Percentiles rank a stretch among this genome's conserved stretches.
Evolutionary conservation across 108 stramenopile genomes (phyloP).

Genomic region (Nitzschia sp.): DNA sequence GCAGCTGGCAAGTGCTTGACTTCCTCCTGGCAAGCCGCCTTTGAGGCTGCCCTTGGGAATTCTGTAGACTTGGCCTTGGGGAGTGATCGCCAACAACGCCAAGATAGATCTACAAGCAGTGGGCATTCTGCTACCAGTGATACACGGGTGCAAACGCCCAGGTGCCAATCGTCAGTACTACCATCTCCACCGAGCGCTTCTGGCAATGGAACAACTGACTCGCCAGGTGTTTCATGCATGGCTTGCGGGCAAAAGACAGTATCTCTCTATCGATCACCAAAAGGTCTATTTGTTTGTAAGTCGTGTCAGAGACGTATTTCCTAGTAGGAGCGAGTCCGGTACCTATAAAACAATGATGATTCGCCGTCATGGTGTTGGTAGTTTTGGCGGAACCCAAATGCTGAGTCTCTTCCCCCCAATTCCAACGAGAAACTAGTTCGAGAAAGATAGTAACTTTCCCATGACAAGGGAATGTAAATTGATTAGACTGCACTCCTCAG

Average conservation of each 20-base stretch:
- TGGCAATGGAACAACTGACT: too few relatives aligned
- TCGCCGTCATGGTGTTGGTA: neutral
- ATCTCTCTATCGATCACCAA: slow-evolving; percentile 18
- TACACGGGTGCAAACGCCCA: too few relatives aligned
- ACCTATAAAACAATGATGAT: neutral
- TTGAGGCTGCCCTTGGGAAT: slow-evolving; percentile 46
- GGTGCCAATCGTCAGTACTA: too few relatives aligned
- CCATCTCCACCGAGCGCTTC: too few relatives aligned
- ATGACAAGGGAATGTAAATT: too few relatives aligned
- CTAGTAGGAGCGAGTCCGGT: too few relatives aligned
- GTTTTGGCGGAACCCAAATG: too few relatives aligned
- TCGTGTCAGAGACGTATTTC: slow-evolving; percentile 15
- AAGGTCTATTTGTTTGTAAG: slow-evolving; percentile 27
- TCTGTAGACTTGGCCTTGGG: slow-evolving; percentile 37
- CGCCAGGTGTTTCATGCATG: slow-evolving; percentile 6
- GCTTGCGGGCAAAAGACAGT: slow-evolving; percentile 21
- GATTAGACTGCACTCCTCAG: too few relatives aligned
- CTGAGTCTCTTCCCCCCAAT: too few relatives aligned
- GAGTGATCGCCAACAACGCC: too few relatives aligned
- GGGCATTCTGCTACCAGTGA: neutral
- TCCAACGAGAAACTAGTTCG: too few relatives aligned
- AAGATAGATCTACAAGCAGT: neutral
- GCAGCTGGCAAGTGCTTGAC: slow-evolving; percentile 49
- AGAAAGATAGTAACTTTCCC: too few relatives aligned
- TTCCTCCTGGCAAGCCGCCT: slow-evolving; percentile 57